Evolutionary conservation across 1,284 basidiomycete species (phyloP), one percentile per base, ranked within the genome.

Genomic region (Xerocomus nothofagi): DNA sequence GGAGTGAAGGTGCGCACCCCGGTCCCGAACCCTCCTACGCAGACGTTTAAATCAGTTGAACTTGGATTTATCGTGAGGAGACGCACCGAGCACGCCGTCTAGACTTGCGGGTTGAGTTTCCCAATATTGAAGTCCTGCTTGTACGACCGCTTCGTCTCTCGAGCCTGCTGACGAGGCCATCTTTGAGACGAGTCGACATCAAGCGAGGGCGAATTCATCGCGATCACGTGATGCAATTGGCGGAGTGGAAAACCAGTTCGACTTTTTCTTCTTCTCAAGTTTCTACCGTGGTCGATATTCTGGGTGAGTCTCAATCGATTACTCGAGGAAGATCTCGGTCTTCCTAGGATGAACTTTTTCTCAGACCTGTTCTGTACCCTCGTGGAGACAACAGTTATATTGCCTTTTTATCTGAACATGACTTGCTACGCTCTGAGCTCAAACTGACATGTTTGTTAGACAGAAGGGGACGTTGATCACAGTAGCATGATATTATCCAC

Each of bases 81-180:
- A 52, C 76, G 39, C 51, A 73, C 82, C 82, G 34, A 84, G 70
- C 14, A 84, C 90, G 39, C 91, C 89, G 59, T 93, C 81, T 34
- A 86, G 75, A 54, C 71, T 85, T 5, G 91, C 87, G 20, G 84
- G 80, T 60, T 89, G 87, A 1, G 73, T 75, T 18, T 74, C 77
- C 91, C 91, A 93, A 63, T 91, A 93, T 24, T 80, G 71, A 39
- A 93, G 81, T 23, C 91, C 87, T 36, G 82, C 78, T 51, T 82
- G 64, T 17, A 89, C 71, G 54, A 84, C 73, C 6, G 78, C 72
- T 27, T 73, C 62, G 9, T 58, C 77, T 61, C 56, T 61, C n/a
- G 51, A 49, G 17, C 49, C 39, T 5, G 49, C 7, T n/a, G 59
- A 48, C 23, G 53, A 59, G n/a, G 42, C 21, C 58, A 59, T 58